phyloP scores from a whole-genome alignment of 2,329 filamentous ascomycete species.

The Cladosporium sp. region DNA sequence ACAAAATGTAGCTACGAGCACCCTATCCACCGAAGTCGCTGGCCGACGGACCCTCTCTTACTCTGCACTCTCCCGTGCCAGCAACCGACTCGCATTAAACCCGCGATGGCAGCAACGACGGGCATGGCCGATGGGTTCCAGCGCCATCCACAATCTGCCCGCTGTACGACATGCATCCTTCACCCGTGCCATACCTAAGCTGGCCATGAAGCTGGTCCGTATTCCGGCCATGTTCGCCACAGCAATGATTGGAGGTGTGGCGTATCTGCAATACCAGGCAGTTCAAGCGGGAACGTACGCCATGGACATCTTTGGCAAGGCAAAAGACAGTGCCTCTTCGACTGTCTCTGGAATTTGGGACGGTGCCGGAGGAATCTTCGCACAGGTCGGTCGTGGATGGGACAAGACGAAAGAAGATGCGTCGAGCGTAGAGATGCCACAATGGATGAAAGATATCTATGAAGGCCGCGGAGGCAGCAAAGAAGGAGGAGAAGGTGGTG shows the following conservation, averaged over 20 bases:
- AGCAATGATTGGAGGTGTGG: conserved; percentile 77
- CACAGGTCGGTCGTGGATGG: conserved; percentile 77
- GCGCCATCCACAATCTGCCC: conserved; percentile 76
- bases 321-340: conserved; percentile 64
- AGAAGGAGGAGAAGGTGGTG: conserved; percentile 30
- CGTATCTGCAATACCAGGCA: conserved; percentile 95
- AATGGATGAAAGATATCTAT: conserved; percentile 71
- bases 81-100: conserved; percentile 12
- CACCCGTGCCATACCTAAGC: conserved; percentile 68
- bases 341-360: conserved; percentile 68
- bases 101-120: conserved; percentile 41
- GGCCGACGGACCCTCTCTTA: conserved; percentile 23
- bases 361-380: conserved; percentile 68
- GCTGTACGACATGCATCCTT: conserved; percentile 63
- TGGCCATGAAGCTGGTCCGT: conserved; percentile 83
- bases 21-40: conserved; percentile 18
- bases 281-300: conserved; percentile 74
- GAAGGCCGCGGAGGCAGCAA: conserved; percentile 30
- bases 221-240: conserved; percentile 90
- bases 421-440: conserved; percentile 49
- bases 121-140: conserved; percentile 71
- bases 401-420: conserved; percentile 70
- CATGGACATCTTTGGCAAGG: conserved; percentile 68
- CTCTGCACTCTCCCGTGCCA: conserved; percentile 21
- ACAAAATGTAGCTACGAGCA: conserved; percentile 24